Base-by-base conservation (phyloP, 2,329 filamentous ascomycete species). In the Colletotrichum zoysiae region DNA sequence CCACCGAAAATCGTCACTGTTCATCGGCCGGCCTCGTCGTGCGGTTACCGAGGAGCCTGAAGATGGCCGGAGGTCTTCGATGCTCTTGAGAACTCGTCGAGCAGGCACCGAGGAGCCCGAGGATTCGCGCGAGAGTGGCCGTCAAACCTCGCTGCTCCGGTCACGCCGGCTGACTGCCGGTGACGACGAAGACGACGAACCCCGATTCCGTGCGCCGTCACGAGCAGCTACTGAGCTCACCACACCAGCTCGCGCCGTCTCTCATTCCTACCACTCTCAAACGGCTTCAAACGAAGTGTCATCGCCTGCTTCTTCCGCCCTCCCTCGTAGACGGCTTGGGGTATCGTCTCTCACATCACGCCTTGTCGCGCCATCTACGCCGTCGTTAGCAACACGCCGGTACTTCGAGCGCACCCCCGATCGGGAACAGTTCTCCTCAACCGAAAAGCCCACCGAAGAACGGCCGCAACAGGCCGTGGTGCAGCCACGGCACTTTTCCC, bases 211-310 rank as follows among this genome's bases (percentile, higher is more conserved):
- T n/a, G 84, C 86, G 2, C 88, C 89, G 1, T 90, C 89, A 5
- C 84, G 90, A 33, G 88, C 89, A 5, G 81, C 83, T 46, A 91
- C 89, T 0, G 90, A 92, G 71, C 83, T 86, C 64, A 85, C 80
- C 33, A 72, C 70, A 74, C 72, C 81, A 75, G 73, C 76, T 76
- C 69, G 76, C 74, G 65, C 78, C 23, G 76, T 74, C 23, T 74
- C 79, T 4, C 82, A 85, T 55, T 85, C 86, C 42, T 84, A 81
- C 75, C 77, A 78, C 61, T 35, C 70, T 16, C 56, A 70, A 26
- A 70, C 65, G 5, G 26, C 48, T n/a, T 33, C 66, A 12, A 72
- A 72, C 66, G 70, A 72, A 60, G 38, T 64, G 23, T 77, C 79
- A 42, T 73, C 80, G 40, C 76, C 83, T 23, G 81, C 79, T 3